Conservation (phyloP, 371 early-diverging fungal genomes). For the Batkoa obscura region DNA sequence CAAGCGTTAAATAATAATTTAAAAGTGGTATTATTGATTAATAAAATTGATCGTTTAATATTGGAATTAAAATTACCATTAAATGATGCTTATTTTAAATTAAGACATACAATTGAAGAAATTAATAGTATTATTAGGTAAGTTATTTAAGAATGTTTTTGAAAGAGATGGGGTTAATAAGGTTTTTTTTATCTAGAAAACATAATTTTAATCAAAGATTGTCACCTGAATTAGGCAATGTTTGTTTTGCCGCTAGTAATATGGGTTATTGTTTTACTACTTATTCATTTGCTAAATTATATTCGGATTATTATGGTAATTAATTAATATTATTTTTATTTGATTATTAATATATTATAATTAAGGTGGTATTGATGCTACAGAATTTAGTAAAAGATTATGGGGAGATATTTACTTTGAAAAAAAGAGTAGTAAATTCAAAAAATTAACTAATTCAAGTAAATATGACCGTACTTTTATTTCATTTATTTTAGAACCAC, state of each 20-base stretch:
- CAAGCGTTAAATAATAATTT: slow-evolving; percentile 63
- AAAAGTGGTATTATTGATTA: slow-evolving; percentile 69
- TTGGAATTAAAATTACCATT: slow-evolving; percentile 92
- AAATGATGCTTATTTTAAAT: slow-evolving; percentile 91
- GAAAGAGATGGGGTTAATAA: background rate
- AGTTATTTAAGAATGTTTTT: background rate
- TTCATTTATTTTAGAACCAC: slow-evolving; percentile 91
- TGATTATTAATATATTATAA: background rate
- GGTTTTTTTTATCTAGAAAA: background rate
- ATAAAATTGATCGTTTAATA: slow-evolving; percentile 93
- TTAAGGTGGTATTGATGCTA: slow-evolving; percentile 37
- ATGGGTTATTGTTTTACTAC: slow-evolving; percentile 93
- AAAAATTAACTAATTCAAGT: slow-evolving; percentile 36
- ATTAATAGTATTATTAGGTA: slow-evolving; percentile 69
- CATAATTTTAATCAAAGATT: slow-evolving; percentile 28
- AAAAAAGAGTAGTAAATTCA: slow-evolving; percentile 53
- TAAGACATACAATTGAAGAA: slow-evolving; percentile 87
- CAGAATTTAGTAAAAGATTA: slow-evolving; percentile 74
- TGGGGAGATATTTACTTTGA: slow-evolving; percentile 96
- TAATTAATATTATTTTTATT: background rate
- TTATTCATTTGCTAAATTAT: slow-evolving; percentile 80
- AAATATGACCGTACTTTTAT: slow-evolving; percentile 67
- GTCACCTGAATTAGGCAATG: slow-evolving; percentile 90
- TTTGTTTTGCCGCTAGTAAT: slow-evolving; percentile 83
- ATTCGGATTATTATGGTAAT: slow-evolving; percentile 53